Conservation (phyloP, 164 flowering plant genomes). For the Chloranthus sessilifolius region DNA sequence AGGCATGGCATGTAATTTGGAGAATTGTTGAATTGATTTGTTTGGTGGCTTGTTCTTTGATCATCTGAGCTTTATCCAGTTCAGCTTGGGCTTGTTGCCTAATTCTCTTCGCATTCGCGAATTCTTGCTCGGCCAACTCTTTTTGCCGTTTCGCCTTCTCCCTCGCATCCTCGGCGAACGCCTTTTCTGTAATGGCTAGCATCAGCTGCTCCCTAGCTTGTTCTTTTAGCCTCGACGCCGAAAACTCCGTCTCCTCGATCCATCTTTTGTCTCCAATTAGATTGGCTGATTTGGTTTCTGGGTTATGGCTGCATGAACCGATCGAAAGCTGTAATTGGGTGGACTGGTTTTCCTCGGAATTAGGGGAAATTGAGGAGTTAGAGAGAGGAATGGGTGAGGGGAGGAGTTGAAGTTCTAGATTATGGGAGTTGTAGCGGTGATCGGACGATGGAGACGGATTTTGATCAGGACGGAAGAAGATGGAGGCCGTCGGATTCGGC, state of each 20-base stretch:
- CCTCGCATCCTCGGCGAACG: constrained; percentile 73
- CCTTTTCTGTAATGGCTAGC: constrained; percentile 63
- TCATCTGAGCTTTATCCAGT: constrained; percentile 58
- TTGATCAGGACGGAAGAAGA: constrained; percentile 21
- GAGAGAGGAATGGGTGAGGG: constrained; percentile 23
- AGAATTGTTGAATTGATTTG: constrained; percentile 60
- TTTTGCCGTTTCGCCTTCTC: constrained; percentile 64
- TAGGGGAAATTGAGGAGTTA: constrained; percentile 19
- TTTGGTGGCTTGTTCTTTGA: constrained; percentile 62
- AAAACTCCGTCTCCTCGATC: constrained; percentile 9
- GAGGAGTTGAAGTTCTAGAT: constrained; percentile 74
- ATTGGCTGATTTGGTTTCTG: background rate
- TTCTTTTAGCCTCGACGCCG: constrained; percentile 30
- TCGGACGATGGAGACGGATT: background rate
- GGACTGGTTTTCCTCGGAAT: constrained; percentile 36
- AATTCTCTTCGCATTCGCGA: constrained; percentile 69
- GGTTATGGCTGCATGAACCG: constrained; percentile 31
- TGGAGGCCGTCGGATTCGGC: constrained; percentile 19
- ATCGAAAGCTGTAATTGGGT: constrained; percentile 74
- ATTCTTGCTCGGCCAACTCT: constrained; percentile 77
- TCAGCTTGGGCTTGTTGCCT: constrained; percentile 79
- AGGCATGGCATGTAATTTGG: constrained; percentile 74
- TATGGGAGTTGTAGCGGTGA: constrained; percentile 26
- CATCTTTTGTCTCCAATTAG: constrained; percentile 16
- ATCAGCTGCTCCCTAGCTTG: constrained; percentile 49